Base-by-base conservation (phyloP, 306 rosid genomes). In the Ormosia emarginata region DNA sequence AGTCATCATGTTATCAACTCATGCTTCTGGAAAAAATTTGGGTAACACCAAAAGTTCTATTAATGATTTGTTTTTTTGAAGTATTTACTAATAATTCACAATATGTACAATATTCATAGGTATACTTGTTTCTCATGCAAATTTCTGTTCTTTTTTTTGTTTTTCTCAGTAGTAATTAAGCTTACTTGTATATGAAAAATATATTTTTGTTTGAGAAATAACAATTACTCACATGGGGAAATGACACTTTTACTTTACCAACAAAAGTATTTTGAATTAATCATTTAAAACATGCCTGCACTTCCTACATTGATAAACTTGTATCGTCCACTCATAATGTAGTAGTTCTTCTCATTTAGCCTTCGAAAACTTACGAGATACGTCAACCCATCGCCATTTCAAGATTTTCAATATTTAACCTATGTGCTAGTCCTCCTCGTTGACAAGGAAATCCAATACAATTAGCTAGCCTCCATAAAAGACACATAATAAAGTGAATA, bases 381-480 rank as follows among this genome's bases (percentile, higher is more conserved):
- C 15, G 46, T 44, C 34, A 18, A 7, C 34, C 34, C 30, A 59
- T 75, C 17, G 70, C 62, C 50, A 63, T 14, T 47, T 47, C 13
- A 36, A 17, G 37, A 30, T 29, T 34, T 14, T 33, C 8, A 77
- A 30, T 29, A 13, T 14, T 33, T 3, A 77, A 17, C 65, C 64
- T 32, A 41, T 46, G 84, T 80, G 74, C 79, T 11, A 55, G 7
- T 52, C 40, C 40, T 46, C 24, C 7, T 14, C 14, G 43, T 59
- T 29, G 53, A 44, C 79, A 11, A 50, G n/a, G 6, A 72, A 63
- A 32, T 63, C 49, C 30, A 63, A 81, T 63, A 81, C 84, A 37
- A 73, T 29, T n/a, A 62, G 30, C 69, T 36, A 64, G 69, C 66
- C 67, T 30, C 67, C 79, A 52, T 37, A 66, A 55, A 30, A 66